These are phyloP conservation scores for Pisolithus marmoratus DNA, from an alignment of 768 basidiomycete species.

Conservation along the genomic window DNA sequence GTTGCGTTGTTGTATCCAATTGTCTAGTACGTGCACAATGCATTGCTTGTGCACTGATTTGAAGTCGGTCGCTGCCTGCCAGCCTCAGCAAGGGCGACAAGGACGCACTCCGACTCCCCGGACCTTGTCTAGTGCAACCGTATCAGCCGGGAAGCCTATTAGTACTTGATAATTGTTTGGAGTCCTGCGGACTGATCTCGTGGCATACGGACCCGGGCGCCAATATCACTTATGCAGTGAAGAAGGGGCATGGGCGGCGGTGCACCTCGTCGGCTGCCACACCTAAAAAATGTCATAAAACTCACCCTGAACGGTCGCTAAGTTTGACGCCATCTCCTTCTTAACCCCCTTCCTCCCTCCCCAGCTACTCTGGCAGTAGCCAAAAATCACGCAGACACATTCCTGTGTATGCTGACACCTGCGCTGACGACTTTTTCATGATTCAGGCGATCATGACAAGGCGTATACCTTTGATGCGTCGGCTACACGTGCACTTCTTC, in stretches of 20 bases:
- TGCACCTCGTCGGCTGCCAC: neutral
- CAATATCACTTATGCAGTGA: neutral
- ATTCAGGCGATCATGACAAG: neutral
- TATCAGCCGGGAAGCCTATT: neutral
- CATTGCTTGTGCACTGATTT: no score
- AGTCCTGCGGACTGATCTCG: neutral
- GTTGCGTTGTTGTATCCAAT: no score
- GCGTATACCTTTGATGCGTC: neutral
- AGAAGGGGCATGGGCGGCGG: neutral
- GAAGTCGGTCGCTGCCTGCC: no score
- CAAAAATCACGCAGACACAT: neutral
- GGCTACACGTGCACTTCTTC: neutral
- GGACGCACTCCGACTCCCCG: no score
- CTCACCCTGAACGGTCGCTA: neutral
- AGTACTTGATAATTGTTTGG: no score
- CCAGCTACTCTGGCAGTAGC: conserved; percentile 1
- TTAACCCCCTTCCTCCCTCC: neutral
- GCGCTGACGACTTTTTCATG: neutral
- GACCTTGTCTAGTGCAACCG: no score
- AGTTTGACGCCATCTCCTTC: neutral
- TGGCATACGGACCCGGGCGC: neutral
- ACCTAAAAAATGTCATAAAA: neutral
- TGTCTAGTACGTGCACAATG: no score
- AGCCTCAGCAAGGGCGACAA: no score
- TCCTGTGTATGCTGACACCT: neutral